Conservation (phyloP, 208 protist genomes). For the Cochliopodium minus region DNA sequence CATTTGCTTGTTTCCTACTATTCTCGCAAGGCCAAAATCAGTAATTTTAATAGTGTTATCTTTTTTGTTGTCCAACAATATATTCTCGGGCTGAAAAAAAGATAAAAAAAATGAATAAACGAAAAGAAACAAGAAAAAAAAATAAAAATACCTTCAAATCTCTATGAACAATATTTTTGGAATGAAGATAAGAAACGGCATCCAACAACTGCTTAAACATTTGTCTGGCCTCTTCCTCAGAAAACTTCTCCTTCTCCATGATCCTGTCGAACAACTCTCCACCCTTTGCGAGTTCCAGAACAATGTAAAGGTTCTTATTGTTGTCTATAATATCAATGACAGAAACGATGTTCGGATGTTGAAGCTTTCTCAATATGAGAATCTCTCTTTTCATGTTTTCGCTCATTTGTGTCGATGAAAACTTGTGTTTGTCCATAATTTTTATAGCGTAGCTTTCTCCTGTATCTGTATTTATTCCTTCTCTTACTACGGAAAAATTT, state of each 20-base stretch:
- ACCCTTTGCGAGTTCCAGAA: slow-evolving; percentile 29
- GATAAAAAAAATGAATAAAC: background rate
- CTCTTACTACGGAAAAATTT: no score
- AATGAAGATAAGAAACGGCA: slow-evolving; percentile 75
- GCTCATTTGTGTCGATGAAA: slow-evolving; percentile 39
- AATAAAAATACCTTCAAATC: slow-evolving; percentile 43
- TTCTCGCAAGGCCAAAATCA: slow-evolving; percentile 20
- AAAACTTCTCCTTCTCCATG: slow-evolving; percentile 50
- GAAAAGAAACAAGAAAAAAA: background rate
- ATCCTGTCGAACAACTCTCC: slow-evolving; percentile 82
- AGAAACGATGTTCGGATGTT: slow-evolving; percentile 37
- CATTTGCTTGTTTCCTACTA: background rate
- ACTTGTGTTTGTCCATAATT: slow-evolving; percentile 65
- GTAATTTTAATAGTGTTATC: slow-evolving; percentile 28
- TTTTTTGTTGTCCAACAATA: slow-evolving; percentile 34
- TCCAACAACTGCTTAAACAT: slow-evolving; percentile 80
- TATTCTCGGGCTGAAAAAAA: slow-evolving; percentile 30
- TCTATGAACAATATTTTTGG: slow-evolving; percentile 41
- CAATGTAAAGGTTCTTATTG: slow-evolving; percentile 28
- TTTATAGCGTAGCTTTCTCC: slow-evolving; percentile 36
- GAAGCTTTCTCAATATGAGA: slow-evolving; percentile 42
- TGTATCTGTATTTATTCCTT: slow-evolving; percentile 19
- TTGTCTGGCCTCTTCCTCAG: slow-evolving; percentile 48
- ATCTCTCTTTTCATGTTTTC: slow-evolving; percentile 49
- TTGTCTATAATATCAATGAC: slow-evolving; percentile 39